Evolutionary conservation across 495 filamentous ascomycete species (phyloP), one percentile per base, ranked within the genome.

Genomic region (Oleoguttula mirabilis): DNA sequence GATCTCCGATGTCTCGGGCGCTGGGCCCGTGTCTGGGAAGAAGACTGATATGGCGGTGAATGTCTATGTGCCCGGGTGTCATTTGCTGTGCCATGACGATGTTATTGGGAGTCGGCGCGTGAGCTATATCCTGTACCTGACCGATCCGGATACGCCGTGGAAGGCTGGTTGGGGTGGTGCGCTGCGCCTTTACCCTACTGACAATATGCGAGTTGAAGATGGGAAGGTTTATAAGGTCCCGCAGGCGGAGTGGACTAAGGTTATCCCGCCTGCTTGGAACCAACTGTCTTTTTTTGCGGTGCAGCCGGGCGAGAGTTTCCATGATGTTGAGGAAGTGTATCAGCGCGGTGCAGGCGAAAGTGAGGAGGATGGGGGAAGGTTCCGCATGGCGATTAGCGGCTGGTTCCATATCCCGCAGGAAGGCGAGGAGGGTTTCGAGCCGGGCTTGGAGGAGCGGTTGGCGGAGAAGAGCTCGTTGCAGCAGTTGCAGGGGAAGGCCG

Each of bases 31-130:
- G 55, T 93, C 84, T 55, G 90, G 92, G 2, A 75, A 72, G 62
- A 99, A 95, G 70, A 95, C 90, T 21, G 90, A 99, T 63, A 96
- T 96, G 92, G 90, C 90, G 30, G 93, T 99, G 67, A 99, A 96
- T 61, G 76, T 96, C 30, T 99, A 99, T 60, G 94, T 84, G 1
- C 90, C 92, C 36, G 88, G 88, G 14, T 94, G 88, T 55, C 90
- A 94, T 62, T 71, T 99, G 3, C 68, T 99, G 32, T 94, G 88
- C 60, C 90, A 99, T 54, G 90, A 99, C 68, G 90, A 99, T 62
- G 92, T 95, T 20, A 99, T 99, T 60, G 90, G 90, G 16, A 92
- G 79, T 51, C 72, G 90, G 21, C 77, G 86, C 41, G 75, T 99
- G 41, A 90, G 83, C 67, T 99, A 95, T 60, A 99, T 99, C 49